Evolutionary conservation across 768 basidiomycete species (phyloP).

Genomic region (Pisolithus orientalis): DNA sequence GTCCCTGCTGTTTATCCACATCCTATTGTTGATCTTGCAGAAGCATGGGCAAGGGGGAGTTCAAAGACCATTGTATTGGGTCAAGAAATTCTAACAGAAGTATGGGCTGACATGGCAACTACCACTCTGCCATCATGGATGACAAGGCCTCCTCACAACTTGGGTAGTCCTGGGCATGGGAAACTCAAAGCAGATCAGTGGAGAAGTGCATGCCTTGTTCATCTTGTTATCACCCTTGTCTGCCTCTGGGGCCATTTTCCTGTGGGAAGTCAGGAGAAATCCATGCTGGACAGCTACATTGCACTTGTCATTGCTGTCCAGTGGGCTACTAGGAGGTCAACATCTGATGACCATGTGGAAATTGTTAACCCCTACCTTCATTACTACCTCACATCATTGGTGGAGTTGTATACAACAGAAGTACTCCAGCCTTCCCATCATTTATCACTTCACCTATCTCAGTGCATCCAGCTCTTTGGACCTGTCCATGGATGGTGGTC

Average conservation of each 20-base stretch:
- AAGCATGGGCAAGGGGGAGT: background rate
- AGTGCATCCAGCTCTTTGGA: slow-evolving; percentile 22
- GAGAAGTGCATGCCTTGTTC: slow-evolving; percentile 13
- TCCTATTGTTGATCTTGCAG: background rate
- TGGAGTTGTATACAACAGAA: background rate
- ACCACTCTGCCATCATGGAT: slow-evolving; percentile 16
- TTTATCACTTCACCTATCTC: slow-evolving; percentile 31
- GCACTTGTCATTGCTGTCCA: background rate
- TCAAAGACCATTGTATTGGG: background rate
- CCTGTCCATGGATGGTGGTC: slow-evolving; percentile 23
- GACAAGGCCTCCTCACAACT: slow-evolving; percentile 22
- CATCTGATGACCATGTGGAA: background rate
- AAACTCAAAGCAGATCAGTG: slow-evolving; percentile 29
- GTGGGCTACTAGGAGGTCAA: background rate
- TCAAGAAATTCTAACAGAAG: background rate
- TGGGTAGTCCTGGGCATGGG: slow-evolving; percentile 27
- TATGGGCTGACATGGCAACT: slow-evolving; percentile 2
- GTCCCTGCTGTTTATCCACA: background rate
- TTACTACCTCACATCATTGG: background rate
- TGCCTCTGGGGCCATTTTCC: slow-evolving; percentile 20
- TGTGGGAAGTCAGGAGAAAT: background rate
- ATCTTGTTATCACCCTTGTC: slow-evolving; percentile 24
- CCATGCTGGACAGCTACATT: background rate
- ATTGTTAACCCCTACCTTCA: background rate
- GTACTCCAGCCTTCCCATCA: slow-evolving; percentile 28